Evolutionary conservation across 1,284 basidiomycete genomes (phyloP).

Genomic region (Pseudozyma flocculosa): DNA sequence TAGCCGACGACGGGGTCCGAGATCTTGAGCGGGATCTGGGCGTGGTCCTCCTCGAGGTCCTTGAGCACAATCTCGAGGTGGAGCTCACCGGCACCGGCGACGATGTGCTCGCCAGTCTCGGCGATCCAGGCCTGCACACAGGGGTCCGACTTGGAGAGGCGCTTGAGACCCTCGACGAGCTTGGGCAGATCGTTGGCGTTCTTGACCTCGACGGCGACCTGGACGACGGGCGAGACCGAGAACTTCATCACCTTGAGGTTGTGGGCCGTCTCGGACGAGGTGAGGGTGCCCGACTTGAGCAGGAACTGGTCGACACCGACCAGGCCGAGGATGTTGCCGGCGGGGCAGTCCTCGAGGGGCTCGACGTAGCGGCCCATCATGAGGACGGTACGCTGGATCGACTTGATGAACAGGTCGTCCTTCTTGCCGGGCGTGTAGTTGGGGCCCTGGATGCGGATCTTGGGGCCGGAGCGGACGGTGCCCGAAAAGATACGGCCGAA

Average conservation of each 20-base stretch:
- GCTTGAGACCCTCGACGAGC: constrained; percentile 99
- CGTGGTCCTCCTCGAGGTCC: constrained; percentile 99
- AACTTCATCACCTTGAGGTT: constrained; percentile 99
- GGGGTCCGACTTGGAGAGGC: constrained; percentile 98
- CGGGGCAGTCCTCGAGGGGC: constrained; percentile 97
- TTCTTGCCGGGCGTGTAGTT: constrained; percentile 99
- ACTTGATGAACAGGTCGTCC: constrained; percentile 97
- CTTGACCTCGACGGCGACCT: constrained; percentile 99
- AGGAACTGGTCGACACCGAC: constrained; percentile 99
- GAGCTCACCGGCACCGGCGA: constrained; percentile 98
- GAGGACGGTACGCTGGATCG: constrained; percentile 96
- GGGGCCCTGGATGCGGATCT: constrained; percentile 98
- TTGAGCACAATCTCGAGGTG: constrained; percentile 99
- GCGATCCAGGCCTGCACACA: constrained; percentile 95
- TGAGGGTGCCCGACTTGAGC: constrained; percentile 95
- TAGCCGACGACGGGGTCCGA: constrained; percentile 98
- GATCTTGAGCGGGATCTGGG: constrained; percentile 97
- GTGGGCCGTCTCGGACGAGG: constrained; percentile 96
- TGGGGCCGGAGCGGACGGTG: constrained; percentile 93
- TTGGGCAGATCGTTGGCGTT: constrained; percentile 98
- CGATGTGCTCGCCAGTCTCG: constrained; percentile 96
- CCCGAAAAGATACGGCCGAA: constrained; percentile 99
- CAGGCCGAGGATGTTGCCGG: constrained; percentile 98
- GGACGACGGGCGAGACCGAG: constrained; percentile 94
- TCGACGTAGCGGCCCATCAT: constrained; percentile 99